A percentile compares a stretch with the other conserved stretches of the same genome.
phyloP scores from a whole-genome alignment of 2,329 filamentous ascomycete genomes.

The Monosporascus ibericus region DNA sequence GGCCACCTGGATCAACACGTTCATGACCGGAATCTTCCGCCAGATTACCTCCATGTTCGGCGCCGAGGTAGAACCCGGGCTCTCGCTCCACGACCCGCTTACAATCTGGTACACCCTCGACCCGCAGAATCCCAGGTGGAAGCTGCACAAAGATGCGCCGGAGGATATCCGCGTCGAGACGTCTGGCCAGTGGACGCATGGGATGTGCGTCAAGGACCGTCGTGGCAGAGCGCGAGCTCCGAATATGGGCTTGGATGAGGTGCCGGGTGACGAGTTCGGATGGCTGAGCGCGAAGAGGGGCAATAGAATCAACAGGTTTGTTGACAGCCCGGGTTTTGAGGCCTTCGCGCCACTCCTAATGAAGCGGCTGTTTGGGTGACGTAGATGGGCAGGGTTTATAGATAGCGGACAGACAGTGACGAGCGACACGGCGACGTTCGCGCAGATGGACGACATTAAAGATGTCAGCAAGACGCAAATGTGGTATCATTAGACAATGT shows the following conservation, averaged over 20 bases:
- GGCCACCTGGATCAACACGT: conserved; percentile 66
- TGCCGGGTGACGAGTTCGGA: conserved; percentile 63
- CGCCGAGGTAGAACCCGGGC: conserved; percentile 50
- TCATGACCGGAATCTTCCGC: conserved; percentile 63
- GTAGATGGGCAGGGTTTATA: conserved; percentile 1
- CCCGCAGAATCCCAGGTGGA: conserved; percentile 52
- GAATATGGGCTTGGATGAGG: conserved; percentile 40
- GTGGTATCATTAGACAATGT: conserved; percentile 28
- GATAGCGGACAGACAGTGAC: not conserved
- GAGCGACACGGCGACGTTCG: not conserved
- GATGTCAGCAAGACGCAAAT: conserved; percentile 21
- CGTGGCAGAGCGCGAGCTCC: conserved; percentile 52
- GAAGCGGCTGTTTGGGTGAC: conserved; percentile 55
- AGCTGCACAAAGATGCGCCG: conserved; percentile 42
- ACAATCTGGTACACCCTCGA: conserved; percentile 75
- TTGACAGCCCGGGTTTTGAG: conserved; percentile 61
- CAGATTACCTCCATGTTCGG: conserved; percentile 61
- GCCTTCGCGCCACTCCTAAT: conserved; percentile 62
- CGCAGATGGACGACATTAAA: conserved; percentile 5
- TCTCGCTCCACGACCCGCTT: conserved; percentile 71
- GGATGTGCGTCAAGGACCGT: conserved; percentile 81
- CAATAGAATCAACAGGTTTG: conserved; percentile 74
- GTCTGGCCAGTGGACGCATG: conserved; percentile 86
- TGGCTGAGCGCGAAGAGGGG: conserved; percentile 73
- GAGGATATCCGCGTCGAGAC: conserved; percentile 91